Percentiles rank a stretch among this genome's conserved stretches.
These are phyloP conservation scores for Venturiaceae sp. DNA, from an alignment of 2,329 filamentous ascomycete species.

Conservation along the genomic window DNA sequence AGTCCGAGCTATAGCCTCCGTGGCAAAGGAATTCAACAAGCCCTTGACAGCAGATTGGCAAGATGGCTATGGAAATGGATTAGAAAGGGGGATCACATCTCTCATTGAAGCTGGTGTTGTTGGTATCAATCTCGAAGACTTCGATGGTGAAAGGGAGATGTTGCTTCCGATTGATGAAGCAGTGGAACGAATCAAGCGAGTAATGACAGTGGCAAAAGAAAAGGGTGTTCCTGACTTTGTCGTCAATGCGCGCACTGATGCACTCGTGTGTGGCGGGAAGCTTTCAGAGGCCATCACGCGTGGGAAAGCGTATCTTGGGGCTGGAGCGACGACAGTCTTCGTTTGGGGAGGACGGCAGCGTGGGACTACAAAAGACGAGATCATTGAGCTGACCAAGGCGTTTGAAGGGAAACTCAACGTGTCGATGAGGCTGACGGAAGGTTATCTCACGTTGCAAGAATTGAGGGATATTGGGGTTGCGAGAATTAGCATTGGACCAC, in stretches of 20 bases:
- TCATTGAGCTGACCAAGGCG: slow-evolving; percentile 14
- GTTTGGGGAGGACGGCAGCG: slow-evolving; percentile 43
- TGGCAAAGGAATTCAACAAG: slow-evolving; percentile 30
- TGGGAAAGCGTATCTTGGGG: slow-evolving; percentile 45
- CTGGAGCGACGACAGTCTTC: slow-evolving; percentile 50
- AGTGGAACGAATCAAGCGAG: slow-evolving; percentile 34
- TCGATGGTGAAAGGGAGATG: slow-evolving; percentile 20
- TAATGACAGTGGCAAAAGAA: slow-evolving; percentile 32
- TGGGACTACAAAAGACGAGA: slow-evolving; percentile 15
- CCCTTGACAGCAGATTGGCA: slow-evolving; percentile 50
- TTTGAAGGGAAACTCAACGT: slow-evolving; percentile 21
- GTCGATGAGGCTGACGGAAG: slow-evolving; percentile 12
- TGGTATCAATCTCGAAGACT: slow-evolving; percentile 52
- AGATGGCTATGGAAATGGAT: slow-evolving; percentile 45
- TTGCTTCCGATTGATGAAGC: slow-evolving; percentile 36
- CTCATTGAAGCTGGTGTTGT: slow-evolving; percentile 43
- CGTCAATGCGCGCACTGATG: slow-evolving; percentile 51
- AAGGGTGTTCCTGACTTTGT: slow-evolving; percentile 46
- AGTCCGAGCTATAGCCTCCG: slow-evolving; percentile 33
- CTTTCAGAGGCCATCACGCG: slow-evolving; percentile 42
- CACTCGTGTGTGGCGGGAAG: slow-evolving; percentile 30
- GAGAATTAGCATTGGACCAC: slow-evolving; percentile 22
- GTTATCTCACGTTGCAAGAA: slow-evolving; percentile 16
- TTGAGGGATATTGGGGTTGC: slow-evolving; percentile 21
- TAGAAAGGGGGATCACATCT: slow-evolving; percentile 34